Evolutionary conservation across 1,139 yeast genomes (phyloP).

Genomic region (Yamadazyma membranifaciens): DNA sequence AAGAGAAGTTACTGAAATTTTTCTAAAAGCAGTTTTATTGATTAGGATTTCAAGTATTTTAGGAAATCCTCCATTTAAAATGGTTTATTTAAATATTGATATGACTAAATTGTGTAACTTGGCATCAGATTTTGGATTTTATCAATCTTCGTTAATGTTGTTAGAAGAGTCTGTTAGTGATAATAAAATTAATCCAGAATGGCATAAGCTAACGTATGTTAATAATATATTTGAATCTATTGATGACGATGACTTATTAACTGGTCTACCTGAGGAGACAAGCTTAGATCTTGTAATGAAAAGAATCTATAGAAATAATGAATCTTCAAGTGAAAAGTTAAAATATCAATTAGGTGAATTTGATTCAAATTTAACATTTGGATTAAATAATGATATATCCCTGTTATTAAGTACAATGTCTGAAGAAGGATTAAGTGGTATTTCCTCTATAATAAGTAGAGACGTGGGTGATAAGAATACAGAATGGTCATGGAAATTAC

Average conservation of each 20-base stretch:
- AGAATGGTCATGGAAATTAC: conserved; percentile 70
- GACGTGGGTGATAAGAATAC: conserved; percentile 13
- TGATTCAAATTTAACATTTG: conserved; percentile 42
- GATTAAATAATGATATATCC: conserved; percentile 9
- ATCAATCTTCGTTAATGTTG: conserved; percentile 50
- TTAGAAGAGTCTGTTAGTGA: conserved; percentile 46
- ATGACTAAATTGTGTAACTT: conserved; percentile 26
- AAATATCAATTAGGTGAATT: conserved; percentile 56
- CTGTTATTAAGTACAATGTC: conserved; percentile 36
- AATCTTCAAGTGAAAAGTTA: conserved; percentile 37
- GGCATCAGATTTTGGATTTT: conserved; percentile 35
- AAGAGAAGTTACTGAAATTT: conserved; percentile 6
- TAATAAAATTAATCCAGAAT: conserved; percentile 7
- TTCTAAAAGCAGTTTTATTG: conserved; percentile 29
- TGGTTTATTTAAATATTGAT: conserved; percentile 35
- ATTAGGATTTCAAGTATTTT: conserved; percentile 45
- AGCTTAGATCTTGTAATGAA: conserved; percentile 51
- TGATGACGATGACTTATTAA: conserved; percentile 59
- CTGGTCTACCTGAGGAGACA: conserved; percentile 62
- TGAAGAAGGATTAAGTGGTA: conserved; percentile 48
- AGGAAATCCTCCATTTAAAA: conserved; percentile 28
- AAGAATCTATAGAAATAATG: conserved; percentile 34
- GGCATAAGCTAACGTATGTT: conserved; percentile 22
- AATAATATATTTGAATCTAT: conserved; percentile 45
- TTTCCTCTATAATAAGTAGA: conserved; percentile 36